Evolutionary conservation across 768 basidiomycete genomes (phyloP).

Genomic region (Trametes coccinea): DNA sequence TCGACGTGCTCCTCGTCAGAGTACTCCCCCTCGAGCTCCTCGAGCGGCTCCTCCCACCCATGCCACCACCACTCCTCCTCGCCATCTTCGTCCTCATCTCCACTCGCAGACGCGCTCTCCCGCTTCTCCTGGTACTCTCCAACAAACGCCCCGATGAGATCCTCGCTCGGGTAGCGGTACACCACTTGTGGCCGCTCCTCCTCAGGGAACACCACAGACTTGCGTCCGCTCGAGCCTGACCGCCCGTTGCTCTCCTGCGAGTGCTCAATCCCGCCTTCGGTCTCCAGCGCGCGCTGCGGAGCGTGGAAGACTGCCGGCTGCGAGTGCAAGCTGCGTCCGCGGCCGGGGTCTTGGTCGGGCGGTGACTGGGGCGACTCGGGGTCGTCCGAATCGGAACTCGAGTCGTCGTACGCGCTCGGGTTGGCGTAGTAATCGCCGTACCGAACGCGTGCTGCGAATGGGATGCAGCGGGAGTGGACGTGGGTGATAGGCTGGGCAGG

Average conservation of each 20-base stretch:
- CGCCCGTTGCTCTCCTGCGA: not conserved
- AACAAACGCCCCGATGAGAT: conserved; percentile 16
- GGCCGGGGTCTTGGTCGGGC: not conserved
- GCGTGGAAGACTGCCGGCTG: conserved; percentile 10
- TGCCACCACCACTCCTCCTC: conserved; percentile 25
- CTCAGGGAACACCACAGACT: conserved; percentile 26
- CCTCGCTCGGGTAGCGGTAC: conserved; percentile 28
- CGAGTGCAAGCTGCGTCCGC: conserved; percentile 12
- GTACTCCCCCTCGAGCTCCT: conserved; percentile 5
- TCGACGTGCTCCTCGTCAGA: not conserved
- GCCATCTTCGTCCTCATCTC: conserved; percentile 7
- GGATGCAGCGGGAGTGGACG: conserved; percentile 25
- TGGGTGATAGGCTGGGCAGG: conserved; percentile 14
- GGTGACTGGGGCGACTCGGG: conserved; percentile 13
- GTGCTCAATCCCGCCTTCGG: not conserved
- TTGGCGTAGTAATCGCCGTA: conserved; percentile 19
- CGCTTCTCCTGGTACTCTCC: conserved; percentile 7
- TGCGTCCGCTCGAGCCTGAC: conserved; percentile 7
- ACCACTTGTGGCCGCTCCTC: conserved; percentile 23
- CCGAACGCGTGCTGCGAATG: conserved; percentile 20
- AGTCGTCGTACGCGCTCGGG: conserved; percentile 16
- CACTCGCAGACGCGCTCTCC: conserved; percentile 10
- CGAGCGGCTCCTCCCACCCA: conserved; percentile 26
- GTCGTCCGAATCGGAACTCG: conserved; percentile 13
- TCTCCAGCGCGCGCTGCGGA: conserved; percentile 13